phyloP scores from a whole-genome alignment of 352 stramenopile genomes.

The Globisporangium apiculatum region DNA sequence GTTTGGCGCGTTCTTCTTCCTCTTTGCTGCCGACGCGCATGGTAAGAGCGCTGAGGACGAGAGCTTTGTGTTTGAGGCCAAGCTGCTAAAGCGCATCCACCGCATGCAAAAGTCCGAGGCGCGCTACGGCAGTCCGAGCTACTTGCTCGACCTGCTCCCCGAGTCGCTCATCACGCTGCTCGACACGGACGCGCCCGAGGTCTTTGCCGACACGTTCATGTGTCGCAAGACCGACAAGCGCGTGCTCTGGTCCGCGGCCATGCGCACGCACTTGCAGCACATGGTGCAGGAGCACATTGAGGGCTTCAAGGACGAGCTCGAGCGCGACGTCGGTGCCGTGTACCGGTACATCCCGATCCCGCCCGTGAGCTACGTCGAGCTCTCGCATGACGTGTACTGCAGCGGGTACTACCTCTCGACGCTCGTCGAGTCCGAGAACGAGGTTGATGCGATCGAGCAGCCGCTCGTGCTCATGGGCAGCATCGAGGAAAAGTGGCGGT shows the following conservation, averaged over 20 bases:
- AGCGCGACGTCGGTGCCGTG: slow-evolving; percentile 36
- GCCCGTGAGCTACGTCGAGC: slow-evolving; percentile 56
- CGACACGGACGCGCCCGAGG: slow-evolving; percentile 49
- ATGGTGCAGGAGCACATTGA: slow-evolving; percentile 71
- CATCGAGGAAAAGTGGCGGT: slow-evolving; percentile 75
- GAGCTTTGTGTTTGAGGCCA: slow-evolving; percentile 49
- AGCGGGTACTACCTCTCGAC: slow-evolving; percentile 70
- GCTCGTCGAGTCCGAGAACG: slow-evolving; percentile 41
- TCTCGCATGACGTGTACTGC: slow-evolving; percentile 72
- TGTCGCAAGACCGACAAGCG: slow-evolving; percentile 52
- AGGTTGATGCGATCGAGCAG: slow-evolving; percentile 64
- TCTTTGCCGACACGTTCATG: slow-evolving; percentile 62
- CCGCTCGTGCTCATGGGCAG: slow-evolving; percentile 67
- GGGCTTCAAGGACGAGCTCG: slow-evolving; percentile 56
- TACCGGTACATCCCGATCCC: slow-evolving; percentile 66
- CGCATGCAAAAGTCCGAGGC: slow-evolving; percentile 49
- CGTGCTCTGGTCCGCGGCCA: slow-evolving; percentile 58
- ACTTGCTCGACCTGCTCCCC: slow-evolving; percentile 59
- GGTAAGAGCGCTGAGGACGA: slow-evolving; percentile 16
- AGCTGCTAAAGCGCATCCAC: slow-evolving; percentile 58
- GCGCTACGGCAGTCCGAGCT: slow-evolving; percentile 44
- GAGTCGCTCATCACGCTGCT: slow-evolving; percentile 65
- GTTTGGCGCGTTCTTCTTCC: slow-evolving; percentile 69
- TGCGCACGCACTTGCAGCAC: slow-evolving; percentile 62
- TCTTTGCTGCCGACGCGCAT: slow-evolving; percentile 37